Percentiles rank a stretch among this genome's conserved stretches.
phyloP scores from a whole-genome alignment of 768 basidiomycete genomes.

The Lentinus brumalis region DNA sequence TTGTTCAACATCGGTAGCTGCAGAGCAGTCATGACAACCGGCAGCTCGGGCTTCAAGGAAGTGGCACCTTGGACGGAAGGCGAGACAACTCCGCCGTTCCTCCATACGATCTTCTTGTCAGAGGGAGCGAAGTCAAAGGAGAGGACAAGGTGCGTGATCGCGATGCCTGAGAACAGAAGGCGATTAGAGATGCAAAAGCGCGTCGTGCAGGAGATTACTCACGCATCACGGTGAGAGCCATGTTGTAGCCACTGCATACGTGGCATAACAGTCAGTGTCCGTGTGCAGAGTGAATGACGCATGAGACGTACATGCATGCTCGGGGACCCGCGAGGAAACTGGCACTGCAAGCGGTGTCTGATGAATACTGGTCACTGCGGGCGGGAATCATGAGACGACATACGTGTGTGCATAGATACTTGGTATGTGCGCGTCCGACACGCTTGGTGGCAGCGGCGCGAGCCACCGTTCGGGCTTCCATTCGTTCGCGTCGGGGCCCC shows the following conservation, averaged over 20 bases:
- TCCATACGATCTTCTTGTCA: slow-evolving; percentile 2
- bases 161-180: not conserved
- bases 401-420: slow-evolving; percentile 6
- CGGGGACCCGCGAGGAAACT: slow-evolving; percentile 6
- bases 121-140: slow-evolving; percentile 1
- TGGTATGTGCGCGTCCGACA: slow-evolving; percentile 10
- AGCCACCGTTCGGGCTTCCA: slow-evolving; percentile 20
- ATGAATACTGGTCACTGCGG: not conserved
- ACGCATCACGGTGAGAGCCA: slow-evolving; percentile 11
- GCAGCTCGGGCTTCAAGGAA: not conserved
- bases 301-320: slow-evolving; percentile 7
- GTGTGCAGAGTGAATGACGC: not conserved
- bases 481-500: slow-evolving; percentile 9
- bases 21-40: not conserved
- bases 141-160: not conserved
- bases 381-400: not conserved
- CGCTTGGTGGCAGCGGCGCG: slow-evolving; percentile 4
- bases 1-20: no score
- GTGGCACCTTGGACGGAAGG: not conserved
- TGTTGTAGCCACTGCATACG: slow-evolving; percentile 11
- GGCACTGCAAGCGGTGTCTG: not conserved
- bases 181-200: not conserved
- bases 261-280: not conserved
- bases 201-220: not conserved
- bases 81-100: not conserved